Conservation (phyloP, 805 yeast genomes). For the Lachancea meyersii region DNA sequence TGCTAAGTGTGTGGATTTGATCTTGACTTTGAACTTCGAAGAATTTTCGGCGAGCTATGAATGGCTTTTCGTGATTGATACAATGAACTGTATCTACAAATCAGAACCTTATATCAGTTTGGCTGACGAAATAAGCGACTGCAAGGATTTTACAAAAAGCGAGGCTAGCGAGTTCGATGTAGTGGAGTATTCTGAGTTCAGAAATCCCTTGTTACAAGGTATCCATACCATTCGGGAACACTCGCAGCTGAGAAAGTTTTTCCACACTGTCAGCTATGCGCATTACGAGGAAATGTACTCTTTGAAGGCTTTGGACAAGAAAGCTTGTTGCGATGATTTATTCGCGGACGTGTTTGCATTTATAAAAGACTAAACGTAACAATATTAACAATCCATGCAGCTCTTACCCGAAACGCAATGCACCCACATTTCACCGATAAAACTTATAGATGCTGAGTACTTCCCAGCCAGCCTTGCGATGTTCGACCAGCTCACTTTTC, state of each 20-base stretch:
- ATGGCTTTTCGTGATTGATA: slow-evolving; percentile 80
- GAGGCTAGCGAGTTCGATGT: slow-evolving; percentile 15
- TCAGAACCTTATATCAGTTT: slow-evolving; percentile 32
- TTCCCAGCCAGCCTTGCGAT: slow-evolving; percentile 94
- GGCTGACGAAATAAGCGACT: slow-evolving; percentile 42
- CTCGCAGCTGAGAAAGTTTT: slow-evolving; percentile 24
- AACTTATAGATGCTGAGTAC: slow-evolving; percentile 72
- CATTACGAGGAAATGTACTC: slow-evolving; percentile 47
- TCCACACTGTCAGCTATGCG: slow-evolving; percentile 25
- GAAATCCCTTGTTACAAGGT: slow-evolving; percentile 29
- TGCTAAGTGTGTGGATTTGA: slow-evolving; percentile 72
- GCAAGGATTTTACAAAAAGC: slow-evolving; percentile 31
- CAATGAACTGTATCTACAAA: slow-evolving; percentile 50
- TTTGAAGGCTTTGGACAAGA: slow-evolving; percentile 38
- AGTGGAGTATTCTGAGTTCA: slow-evolving; percentile 14
- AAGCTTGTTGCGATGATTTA: slow-evolving; percentile 50
- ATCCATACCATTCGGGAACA: slow-evolving; percentile 19
- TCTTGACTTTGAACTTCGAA: slow-evolving; percentile 62
- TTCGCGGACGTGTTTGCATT: slow-evolving; percentile 47
- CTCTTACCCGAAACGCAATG: not conserved
- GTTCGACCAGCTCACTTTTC: slow-evolving; percentile 46
- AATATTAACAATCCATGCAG: not conserved
- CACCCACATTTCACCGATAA: slow-evolving; percentile 6
- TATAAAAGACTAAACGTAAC: not conserved
- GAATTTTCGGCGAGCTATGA: slow-evolving; percentile 66